Conservation (phyloP, 2,329 filamentous ascomycete genomes). For the Monilinia polystroma region DNA sequence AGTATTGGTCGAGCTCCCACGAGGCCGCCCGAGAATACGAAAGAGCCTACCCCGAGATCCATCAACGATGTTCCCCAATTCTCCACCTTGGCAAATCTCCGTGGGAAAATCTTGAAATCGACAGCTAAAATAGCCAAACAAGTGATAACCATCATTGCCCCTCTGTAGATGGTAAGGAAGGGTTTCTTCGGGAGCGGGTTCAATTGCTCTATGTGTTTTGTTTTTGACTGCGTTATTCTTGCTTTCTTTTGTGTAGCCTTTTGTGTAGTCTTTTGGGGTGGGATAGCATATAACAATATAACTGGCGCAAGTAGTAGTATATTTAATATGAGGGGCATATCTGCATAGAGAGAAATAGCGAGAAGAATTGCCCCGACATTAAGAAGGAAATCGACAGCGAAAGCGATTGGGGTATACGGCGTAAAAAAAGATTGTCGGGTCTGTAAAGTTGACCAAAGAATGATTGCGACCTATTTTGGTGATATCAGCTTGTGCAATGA, state of each 20-base stretch:
- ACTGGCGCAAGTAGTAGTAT: constrained; percentile 72
- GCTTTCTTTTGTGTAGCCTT: constrained; percentile 48
- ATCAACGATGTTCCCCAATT: constrained; percentile 99
- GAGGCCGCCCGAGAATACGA: constrained; percentile 90
- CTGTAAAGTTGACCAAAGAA: constrained; percentile 89
- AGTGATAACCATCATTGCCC: constrained; percentile 86
- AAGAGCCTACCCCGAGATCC: constrained; percentile 96
- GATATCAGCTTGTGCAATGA: constrained; percentile 24
- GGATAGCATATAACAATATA: constrained; percentile 55
- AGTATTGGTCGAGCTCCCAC: constrained; percentile 83
- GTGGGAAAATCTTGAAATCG: constrained; percentile 89
- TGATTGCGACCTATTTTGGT: constrained; percentile 63
- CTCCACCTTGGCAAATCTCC: constrained; percentile 95
- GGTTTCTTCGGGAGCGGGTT: constrained; percentile 75
- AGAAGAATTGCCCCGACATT: constrained; percentile 81
- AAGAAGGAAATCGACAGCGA: constrained; percentile 80
- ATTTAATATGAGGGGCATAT: constrained; percentile 70
- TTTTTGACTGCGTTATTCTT: constrained; percentile 46
- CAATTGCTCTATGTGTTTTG: constrained; percentile 41
- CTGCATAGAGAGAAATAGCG: constrained; percentile 81
- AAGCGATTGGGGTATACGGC: constrained; percentile 65
- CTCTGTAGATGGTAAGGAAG: constrained; percentile 89
- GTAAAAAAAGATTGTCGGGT: constrained; percentile 80
- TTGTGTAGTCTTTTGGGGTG: constrained; percentile 35
- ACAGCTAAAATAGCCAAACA: constrained; percentile 93